Evolutionary conservation across 2,329 filamentous ascomycete genomes (phyloP).

Genomic region (Trichophyton equinum): DNA sequence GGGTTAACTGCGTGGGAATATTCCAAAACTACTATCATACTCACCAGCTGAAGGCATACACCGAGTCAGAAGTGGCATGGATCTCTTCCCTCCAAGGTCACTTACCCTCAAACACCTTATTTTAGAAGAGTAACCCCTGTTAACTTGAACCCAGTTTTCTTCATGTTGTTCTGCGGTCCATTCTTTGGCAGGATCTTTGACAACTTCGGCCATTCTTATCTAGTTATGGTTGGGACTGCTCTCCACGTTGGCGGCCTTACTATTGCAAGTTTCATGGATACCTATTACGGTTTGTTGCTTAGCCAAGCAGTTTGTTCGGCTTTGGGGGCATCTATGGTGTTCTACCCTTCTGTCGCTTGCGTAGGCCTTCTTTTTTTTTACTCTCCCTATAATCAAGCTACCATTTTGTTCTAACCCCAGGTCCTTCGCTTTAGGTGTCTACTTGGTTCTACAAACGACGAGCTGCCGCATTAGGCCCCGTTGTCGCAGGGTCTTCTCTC

Average conservation of each 20-base stretch:
- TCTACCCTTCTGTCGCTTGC: constrained; percentile 31
- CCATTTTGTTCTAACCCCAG: constrained; percentile 37
- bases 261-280: constrained; percentile 46
- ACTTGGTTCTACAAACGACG: constrained; percentile 44
- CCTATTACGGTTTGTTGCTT: constrained; percentile 43
- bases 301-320: constrained; percentile 37
- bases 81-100: constrained; percentile 36
- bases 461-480: constrained; percentile 47
- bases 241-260: constrained; percentile 51
- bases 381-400: constrained; percentile 6
- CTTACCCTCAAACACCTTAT: background rate
- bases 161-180: constrained; percentile 31
- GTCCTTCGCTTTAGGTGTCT: constrained; percentile 52
- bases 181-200: constrained; percentile 54
- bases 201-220: constrained; percentile 45
- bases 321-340: constrained; percentile 39
- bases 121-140: background rate
- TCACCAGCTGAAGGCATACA: constrained; percentile 37
- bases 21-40: constrained; percentile 50
- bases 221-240: constrained; percentile 40
- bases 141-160: background rate
- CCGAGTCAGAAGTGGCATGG: constrained; percentile 45
- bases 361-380: constrained; percentile 35
- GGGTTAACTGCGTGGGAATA: constrained; percentile 40
- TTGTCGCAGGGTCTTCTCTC: constrained; percentile 44